These are phyloP conservation scores for Populus hybrid DNA, from an alignment of 441 rosid species.

Conservation along the genomic window DNA sequence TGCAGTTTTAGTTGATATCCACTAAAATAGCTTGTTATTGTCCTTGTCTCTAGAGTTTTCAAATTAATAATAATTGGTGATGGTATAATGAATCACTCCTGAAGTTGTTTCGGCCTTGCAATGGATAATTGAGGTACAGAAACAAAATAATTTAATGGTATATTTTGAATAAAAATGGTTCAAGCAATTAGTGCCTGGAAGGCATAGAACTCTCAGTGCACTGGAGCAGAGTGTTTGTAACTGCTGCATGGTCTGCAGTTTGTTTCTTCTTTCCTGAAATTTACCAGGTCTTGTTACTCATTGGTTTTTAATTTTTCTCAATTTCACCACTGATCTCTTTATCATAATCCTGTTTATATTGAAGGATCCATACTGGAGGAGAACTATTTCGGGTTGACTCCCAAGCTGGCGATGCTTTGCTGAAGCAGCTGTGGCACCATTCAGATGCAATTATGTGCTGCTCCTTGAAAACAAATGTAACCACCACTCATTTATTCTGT, in stretches of 20 bases:
- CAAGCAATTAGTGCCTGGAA: not conserved
- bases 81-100: not conserved
- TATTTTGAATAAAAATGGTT: not conserved
- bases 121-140: not conserved
- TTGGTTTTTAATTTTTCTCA: not conserved
- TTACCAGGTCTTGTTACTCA: not conserved
- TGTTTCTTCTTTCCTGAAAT: not conserved
- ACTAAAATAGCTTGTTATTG: not conserved
- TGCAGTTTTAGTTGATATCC: not conserved
- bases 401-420: constrained; percentile 58
- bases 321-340: not conserved
- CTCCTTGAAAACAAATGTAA: constrained; percentile 78
- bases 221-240: not conserved
- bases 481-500: not conserved
- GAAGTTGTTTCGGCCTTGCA: not conserved
- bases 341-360: not conserved
- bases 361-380: constrained; percentile 68
- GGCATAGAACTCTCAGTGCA: not conserved
- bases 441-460: constrained; percentile 89
- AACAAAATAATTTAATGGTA: not conserved
- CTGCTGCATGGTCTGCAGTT: not conserved
- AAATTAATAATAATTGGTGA: not conserved
- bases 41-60: too few species aligned
- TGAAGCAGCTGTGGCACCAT: constrained; percentile 85
- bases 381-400: constrained; percentile 53